Evolutionary conservation across 371 early-diverging fungal genomes (phyloP), one percentile per base, ranked within the genome.

Genomic region (Syncephalastrum contaminatum): DNA sequence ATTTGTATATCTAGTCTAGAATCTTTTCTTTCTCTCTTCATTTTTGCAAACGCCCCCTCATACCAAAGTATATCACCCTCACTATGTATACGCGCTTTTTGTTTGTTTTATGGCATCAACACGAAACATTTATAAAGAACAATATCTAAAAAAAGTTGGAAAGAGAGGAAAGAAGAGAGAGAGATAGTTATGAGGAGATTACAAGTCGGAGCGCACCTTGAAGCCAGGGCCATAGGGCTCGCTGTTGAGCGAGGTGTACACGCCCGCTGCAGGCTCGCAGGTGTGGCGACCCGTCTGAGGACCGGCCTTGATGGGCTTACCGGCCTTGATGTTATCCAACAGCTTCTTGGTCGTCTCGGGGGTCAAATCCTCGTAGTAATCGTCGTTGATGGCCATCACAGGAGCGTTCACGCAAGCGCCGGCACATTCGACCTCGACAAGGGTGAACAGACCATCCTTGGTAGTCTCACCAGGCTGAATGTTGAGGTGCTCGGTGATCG

Each of bases 361-460:
- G 14, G 98, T 97, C 70, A 98, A 80, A 77, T 98, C 98, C 87
- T 98, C 94, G 70, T 91, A 96, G 78, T 96, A 96, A 62, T 97
- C 96, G 60, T 98, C 98, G 73, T 98, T 98, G 59, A 98, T 86
- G 46, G 97, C 95, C 75, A 98, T 73, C 12, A 97, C 97, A 12
- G 98, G 99, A 16, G 98, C 97, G 69, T 98, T 98, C 50, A 95
- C 92, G 74, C 99, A 98, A n/a, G 98, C 99, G 60, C 97, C 98
- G 44, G 98, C 98, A 67, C 99, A 98, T 76, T 98, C 99, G 18
- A 98, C 99, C 70, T 98, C 99, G 10, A 97, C 97, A 54, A 98
- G 76, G 39, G 99, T 98, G 67, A 98, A 97, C 63, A 90, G 72
- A 66, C 91, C 91, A 75, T 98, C 99, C 54, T 81, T 66, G 48